Evolutionary conservation across 179 eudicot species (phyloP).

Genomic region (Gypsophila paniculata): DNA sequence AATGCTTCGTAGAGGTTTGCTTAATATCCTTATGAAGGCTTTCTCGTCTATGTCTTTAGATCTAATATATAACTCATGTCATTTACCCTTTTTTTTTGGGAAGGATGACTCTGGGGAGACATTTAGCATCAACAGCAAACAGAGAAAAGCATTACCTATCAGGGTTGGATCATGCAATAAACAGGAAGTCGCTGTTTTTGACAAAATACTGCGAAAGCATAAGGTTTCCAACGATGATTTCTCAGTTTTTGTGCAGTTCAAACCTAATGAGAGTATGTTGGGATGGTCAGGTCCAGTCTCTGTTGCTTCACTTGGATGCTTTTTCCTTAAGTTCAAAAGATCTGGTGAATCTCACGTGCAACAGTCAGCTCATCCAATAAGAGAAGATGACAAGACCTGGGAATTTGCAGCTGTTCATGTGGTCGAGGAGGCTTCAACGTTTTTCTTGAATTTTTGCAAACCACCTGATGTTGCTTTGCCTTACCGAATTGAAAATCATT

Average conservation of each 20-base stretch:
- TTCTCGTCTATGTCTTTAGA: background rate
- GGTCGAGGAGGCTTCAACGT: conserved; percentile 74
- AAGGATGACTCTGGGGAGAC: conserved; percentile 65
- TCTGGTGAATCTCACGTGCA: conserved; percentile 30
- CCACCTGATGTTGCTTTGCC: conserved; percentile 65
- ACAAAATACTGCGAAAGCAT: conserved; percentile 70
- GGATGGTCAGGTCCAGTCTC: conserved; percentile 99
- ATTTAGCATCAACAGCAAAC: conserved; percentile 54
- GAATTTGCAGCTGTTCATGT: conserved; percentile 77
- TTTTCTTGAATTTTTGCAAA: conserved; percentile 64
- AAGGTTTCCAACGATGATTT: conserved; percentile 57
- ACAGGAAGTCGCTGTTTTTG: conserved; percentile 49
- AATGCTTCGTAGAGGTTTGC: conserved; percentile 72
- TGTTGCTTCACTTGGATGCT: conserved; percentile 86
- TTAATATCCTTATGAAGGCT: conserved; percentile 11
- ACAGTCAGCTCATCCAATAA: conserved; percentile 33
- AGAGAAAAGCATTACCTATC: conserved; percentile 56
- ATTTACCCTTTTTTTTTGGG: conserved; percentile 16
- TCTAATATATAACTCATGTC: conserved; percentile 10
- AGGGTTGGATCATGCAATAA: conserved; percentile 38
- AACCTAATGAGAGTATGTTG: conserved; percentile 42
- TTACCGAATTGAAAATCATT: conserved; percentile 79
- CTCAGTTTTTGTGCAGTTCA: conserved; percentile 62
- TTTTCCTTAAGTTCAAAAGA: conserved; percentile 74
- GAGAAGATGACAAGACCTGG: conserved; percentile 25